A percentile compares a stretch with the other conserved stretches of the same genome.
Conservation (phyloP, 148 eudicot genomes). For the Rhododendron henanense region DNA sequence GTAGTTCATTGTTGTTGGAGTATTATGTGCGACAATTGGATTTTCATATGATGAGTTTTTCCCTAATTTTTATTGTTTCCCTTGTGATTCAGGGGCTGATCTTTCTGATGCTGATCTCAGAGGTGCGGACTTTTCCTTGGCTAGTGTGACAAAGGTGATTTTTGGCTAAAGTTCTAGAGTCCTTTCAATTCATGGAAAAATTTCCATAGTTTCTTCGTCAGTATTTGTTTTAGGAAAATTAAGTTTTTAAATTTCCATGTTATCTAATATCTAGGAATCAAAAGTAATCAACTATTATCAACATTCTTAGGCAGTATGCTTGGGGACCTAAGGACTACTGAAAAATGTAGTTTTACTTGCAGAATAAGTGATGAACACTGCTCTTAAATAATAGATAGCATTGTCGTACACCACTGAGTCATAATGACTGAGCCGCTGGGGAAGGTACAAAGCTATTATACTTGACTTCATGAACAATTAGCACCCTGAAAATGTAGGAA, state of each 20-base stretch:
- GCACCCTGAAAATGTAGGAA: too few relatives aligned
- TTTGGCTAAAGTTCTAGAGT: background rate
- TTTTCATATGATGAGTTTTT: background rate
- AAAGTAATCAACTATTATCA: background rate
- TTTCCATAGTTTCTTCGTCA: background rate
- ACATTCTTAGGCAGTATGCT: background rate
- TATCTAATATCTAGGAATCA: background rate
- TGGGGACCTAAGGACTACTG: background rate
- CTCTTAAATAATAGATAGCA: background rate
- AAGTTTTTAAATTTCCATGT: background rate
- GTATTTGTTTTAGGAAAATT: background rate
- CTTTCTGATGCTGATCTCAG: slow-evolving; percentile 94
- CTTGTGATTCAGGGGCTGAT: slow-evolving; percentile 73
- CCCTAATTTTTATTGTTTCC: background rate
- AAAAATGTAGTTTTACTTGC: background rate
- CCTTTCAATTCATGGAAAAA: background rate
- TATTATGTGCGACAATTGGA: background rate
- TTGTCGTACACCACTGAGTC: background rate
- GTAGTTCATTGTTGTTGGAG: background rate
- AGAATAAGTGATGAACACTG: background rate
- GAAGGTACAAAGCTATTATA: background rate
- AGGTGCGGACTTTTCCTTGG: slow-evolving; percentile 89
- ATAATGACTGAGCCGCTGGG: background rate
- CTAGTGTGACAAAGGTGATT: slow-evolving; percentile 78
- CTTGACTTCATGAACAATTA: background rate